Base-by-base conservation (phyloP, 1,139 yeast genomes). In the Barnettozyma hawaiiensis region DNA sequence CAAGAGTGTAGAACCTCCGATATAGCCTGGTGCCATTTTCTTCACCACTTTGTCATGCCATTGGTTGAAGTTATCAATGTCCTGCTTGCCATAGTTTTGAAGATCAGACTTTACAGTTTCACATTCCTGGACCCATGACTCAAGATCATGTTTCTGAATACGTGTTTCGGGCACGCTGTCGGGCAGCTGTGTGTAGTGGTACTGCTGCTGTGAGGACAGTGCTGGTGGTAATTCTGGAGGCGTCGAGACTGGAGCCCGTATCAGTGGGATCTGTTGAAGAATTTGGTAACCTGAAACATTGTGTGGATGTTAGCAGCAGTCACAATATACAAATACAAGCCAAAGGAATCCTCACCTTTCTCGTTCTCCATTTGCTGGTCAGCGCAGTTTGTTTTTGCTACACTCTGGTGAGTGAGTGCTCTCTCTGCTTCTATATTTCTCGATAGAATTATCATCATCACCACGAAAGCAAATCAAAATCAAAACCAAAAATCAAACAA, bases 141-240 rank as follows among this genome's bases (percentile, higher is more conserved):
- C 41, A 5, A 58, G 51, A 27, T 58, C 58, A 11, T 59, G 58
- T 23, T 43, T 39, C 1, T 50, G 49, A 10, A 60, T 56, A 7
- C 61, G 55, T 1, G 67, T 56, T 8, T 52, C 57, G 11, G 66
- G 67, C 14, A 63, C 46, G 12, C 53, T 44, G 10, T 56, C 45
- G 5, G 70, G 68, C 9, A 67, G 55, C 23, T 62, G 58, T 44
- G 64, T 67, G 58, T 74, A 80, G 50, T 73, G n/a, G n/a, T n/a
- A n/a, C n/a, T n/a, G n/a, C n/a, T n/a, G n/a, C n/a, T n/a, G 73
- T 42, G 71, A 62, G 32, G 79, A 75, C 31, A 80, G 63, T 3
- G 78, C 71, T 26, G 78, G 68, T 2, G 78, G 68, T 2, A 84
- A 75, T 50, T 71, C 75, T 4, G 85, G 84, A 0, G 81, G 77